Base-by-base conservation (phyloP, 768 basidiomycete species). In the Lanmaoa pseudosensibilis region DNA sequence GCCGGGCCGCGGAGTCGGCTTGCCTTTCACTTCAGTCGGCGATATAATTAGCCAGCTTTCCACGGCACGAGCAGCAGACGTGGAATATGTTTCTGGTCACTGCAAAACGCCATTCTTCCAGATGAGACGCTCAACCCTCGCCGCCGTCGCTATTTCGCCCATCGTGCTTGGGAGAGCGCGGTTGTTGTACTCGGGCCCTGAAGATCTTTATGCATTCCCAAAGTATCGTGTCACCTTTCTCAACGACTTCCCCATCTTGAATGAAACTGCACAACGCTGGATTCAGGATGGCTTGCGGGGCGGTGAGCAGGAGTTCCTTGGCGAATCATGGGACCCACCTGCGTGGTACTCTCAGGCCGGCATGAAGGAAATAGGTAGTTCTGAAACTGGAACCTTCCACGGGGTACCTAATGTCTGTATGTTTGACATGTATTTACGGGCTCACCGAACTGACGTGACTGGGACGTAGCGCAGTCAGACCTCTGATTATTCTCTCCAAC, bases 181-280 rank as follows among this genome's bases (percentile, higher is more conserved):
- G 0, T 60, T 84, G n/a, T 69, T 86, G 30, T 85, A 90, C 66
- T 83, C 87, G 10, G 78, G 91, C 45, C 90, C 92, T 30, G 88
- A 92, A 64, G 92, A 94, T 64, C 77, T 84, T 16, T 82, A 84
- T 70, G 86, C 92, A 0, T 92, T 87, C 68, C 92, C 92, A 60
- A 94, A 94, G 69, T 88, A 83, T 68, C 80, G 83, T 40, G 86
- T 94, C 57, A 75, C 84, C 39, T 94, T 90, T 72, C 82, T 94
- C 66, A 89, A 90, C 67, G 81, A 81, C 55, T 81, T 85, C n/a
- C 91, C 92, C 27, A 74, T 94, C 60, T 71, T 79, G 25, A 86
- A 87, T 62, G 76, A 87, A 46, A 90, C 89, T 2, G 92, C 88
- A 4, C 75, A 86, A 58, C 78, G 78, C 34, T 94, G 92, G 92